Base-by-base conservation (phyloP, 2,329 filamentous ascomycete genomes). In the Lasiodiplodia citricola region DNA sequence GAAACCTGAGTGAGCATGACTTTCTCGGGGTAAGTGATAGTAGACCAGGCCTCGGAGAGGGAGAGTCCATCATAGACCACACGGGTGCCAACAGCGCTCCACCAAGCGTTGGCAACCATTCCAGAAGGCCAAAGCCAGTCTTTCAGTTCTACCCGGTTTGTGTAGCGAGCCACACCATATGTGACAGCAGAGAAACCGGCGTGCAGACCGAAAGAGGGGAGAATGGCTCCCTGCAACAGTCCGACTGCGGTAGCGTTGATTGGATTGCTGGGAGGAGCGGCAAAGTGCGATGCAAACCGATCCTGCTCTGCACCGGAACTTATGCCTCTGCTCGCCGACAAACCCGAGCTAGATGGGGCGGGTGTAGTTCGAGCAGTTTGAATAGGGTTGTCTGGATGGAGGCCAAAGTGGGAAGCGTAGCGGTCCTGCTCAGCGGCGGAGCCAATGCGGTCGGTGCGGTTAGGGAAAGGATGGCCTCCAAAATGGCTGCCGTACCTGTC, bases 51-150 rank as follows among this genome's bases (percentile, higher is more conserved):
- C 57, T 83, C 78, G 1, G 78, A 72, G 5, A 86, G 68, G 0
- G 85, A 82, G 23, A 86, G 75, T 1, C 83, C 82, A 37, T 83
- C 79, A 68, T 81, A 78, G 18, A 87, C 78, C 13, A 87, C 79
- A 5, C 83, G 83, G n/a, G 82, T 80, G 16, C 87, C 86, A 52
- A 89, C 76, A 25, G 87, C 86, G 67, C 82, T 85, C 85, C 86
- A 89, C 87, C 87, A 89, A 7, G 86, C 87, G 73, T 88, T 89
- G 68, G 81, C 75, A 11, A 89, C 83, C 72, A 85, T 85, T 2
- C 81, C 85, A 4, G 81, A 78, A 0, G 87, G 85, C 87, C 87
- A 89, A 6, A 87, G 76, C 80, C 84, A 87, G 74, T 90, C 87
- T 73, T 90, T 90, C n/a, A 83, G 79, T 68, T 89, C 87, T 11